Evolutionary conservation across 805 yeast species (phyloP), one percentile per base, ranked within the genome.

Genomic region (Pichia manshurica): DNA sequence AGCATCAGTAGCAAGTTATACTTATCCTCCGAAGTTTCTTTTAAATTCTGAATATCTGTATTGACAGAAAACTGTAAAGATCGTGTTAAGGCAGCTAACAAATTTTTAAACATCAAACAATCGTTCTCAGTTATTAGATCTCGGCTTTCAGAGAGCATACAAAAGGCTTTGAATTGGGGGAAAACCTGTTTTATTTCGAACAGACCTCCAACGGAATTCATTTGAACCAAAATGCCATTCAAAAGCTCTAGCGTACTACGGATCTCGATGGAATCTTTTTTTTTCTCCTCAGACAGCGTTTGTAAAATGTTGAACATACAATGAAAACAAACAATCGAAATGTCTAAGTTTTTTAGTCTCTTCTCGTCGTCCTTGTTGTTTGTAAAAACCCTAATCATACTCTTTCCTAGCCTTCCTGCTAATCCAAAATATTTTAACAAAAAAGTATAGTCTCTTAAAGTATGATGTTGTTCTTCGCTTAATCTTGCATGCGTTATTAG

Each of bases 301-400:
- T 40, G 33, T 36, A 43, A 35, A 13, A 39, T 43, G 33, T 47
- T 47, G 21, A 47, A 43, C 15, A 39, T 23, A 23, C 50, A 47
- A 20, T 47, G 50, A 39, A 47, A 47, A 23, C 50, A 39, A 5
- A 47, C 50, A 39, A 47, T 33, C 12, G 44, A 38, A 25, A 47
- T 31, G 33, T 47, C 50, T 16, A 47, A 19, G 12, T 20, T 16
- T 29, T 47, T 47, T 29, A 36, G 23, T 4, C 4, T 28, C 3
- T 37, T 8, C 2, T 28, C 43, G 15, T 38, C 40, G 15, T 47
- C 39, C 12, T 17, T n/a, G 12, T 35, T 17, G 20, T 2, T 35
- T n/a, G 12, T 4, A 19, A n/a, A 13, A 19, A 19, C 9, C 8
- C 8, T 4, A 21, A n/a, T 15, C 20, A 19, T 4, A 19, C 12